A percentile compares a stretch with the other conserved stretches of the same genome.
Evolutionary conservation across 257 asterid species (phyloP).

Genomic region (Solanum sparsipilum): DNA sequence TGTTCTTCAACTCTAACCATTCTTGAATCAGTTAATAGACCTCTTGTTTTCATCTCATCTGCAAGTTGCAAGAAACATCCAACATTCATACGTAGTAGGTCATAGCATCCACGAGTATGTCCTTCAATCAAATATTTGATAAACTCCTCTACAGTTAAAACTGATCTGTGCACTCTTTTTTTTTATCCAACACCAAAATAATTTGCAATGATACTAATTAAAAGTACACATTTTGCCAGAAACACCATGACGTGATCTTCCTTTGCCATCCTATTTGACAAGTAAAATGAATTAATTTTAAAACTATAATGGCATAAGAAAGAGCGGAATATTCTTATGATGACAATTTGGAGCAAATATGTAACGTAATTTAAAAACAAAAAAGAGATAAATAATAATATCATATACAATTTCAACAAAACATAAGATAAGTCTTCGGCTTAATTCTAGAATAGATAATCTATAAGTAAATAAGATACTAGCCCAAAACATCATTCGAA

Average conservation of each 20-base stretch:
- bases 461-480: background rate
- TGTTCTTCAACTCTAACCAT: background rate
- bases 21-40: background rate
- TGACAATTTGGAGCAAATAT: too few relatives aligned
- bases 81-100: too few relatives aligned
- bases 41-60: too few relatives aligned
- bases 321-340: too few relatives aligned
- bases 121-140: background rate
- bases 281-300: too few relatives aligned
- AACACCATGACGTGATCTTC: background rate
- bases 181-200: background rate
- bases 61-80: too few relatives aligned
- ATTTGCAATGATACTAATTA: background rate
- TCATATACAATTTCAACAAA: background rate
- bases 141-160: background rate
- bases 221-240: background rate
- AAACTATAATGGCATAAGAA: background rate
- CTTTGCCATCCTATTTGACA: background rate
- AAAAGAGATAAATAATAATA: background rate
- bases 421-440: background rate
- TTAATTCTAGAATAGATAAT: too few relatives aligned
- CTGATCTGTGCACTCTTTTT: background rate
- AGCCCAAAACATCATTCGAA: background rate
- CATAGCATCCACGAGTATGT: background rate
- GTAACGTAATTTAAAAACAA: too few relatives aligned